Conservation (phyloP, 2,329 filamentous ascomycete species). For the Decorospora gaudefroyi region DNA sequence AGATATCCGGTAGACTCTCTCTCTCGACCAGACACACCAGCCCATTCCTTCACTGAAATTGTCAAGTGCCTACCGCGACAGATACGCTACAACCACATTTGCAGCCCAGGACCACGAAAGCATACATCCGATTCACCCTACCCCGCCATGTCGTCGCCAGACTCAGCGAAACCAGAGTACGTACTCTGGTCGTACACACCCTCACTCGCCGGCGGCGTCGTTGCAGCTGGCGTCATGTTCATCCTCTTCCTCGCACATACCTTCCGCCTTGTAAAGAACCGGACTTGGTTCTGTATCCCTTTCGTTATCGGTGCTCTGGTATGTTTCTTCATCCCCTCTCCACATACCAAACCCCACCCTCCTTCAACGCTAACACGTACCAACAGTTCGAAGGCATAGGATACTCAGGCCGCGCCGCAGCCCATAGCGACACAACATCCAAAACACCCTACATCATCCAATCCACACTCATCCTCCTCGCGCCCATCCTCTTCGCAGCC, state of each 20-base stretch:
- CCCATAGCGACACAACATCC: slow-evolving; percentile 39
- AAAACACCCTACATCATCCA: slow-evolving; percentile 48
- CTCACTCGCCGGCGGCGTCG: slow-evolving; percentile 53
- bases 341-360: slow-evolving; percentile 6
- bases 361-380: not conserved
- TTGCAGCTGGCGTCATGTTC: slow-evolving; percentile 56
- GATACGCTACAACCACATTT: no score
- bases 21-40: not conserved
- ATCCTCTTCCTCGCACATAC: slow-evolving; percentile 51
- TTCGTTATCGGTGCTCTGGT: slow-evolving; percentile 54
- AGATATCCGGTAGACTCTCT: not conserved
- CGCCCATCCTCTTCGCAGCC: slow-evolving; percentile 54
- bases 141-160: slow-evolving; percentile 18
- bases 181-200: slow-evolving; percentile 52
- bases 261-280: slow-evolving; percentile 51
- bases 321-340: slow-evolving; percentile 47
- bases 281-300: slow-evolving; percentile 58
- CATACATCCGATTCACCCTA: no score
- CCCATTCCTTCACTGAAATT: no score
- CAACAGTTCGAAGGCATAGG: slow-evolving; percentile 47
- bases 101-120: no score
- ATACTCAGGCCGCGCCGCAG: slow-evolving; percentile 47
- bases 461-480: slow-evolving; percentile 40
- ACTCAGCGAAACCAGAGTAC: slow-evolving; percentile 21
- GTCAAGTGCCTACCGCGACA: no score